phyloP scores from a whole-genome alignment of 2,329 filamentous ascomycete species.

The Tolypocladium cylindrosporum region DNA sequence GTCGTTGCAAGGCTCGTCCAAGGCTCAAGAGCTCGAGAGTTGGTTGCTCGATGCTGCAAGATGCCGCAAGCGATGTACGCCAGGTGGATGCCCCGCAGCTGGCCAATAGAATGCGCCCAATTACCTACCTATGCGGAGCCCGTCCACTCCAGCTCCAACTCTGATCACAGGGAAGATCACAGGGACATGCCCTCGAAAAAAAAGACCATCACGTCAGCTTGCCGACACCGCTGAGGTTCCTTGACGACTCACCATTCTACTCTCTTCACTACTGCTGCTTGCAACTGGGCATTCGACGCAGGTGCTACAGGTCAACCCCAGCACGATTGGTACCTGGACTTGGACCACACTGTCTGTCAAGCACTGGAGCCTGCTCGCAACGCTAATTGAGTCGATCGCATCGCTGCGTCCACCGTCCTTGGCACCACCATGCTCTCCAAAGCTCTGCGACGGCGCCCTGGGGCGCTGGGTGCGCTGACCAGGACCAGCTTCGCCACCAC shows the following conservation, averaged over 20 bases:
- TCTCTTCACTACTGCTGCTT: not conserved
- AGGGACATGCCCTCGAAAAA: constrained; percentile 13
- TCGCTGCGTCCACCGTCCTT: not conserved
- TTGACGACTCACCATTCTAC: not conserved
- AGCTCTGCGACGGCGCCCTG: constrained; percentile 7
- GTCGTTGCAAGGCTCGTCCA: not conserved
- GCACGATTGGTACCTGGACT: not conserved
- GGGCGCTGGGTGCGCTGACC: constrained; percentile 5
- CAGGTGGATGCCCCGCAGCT: not conserved
- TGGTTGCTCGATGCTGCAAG: not conserved
- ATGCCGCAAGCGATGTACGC: not conserved
- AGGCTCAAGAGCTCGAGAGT: not conserved
- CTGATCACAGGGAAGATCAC: constrained; percentile 25
- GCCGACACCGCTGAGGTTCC: not conserved
- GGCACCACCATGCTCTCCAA: constrained; percentile 9
- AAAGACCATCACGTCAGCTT: constrained; percentile 13
- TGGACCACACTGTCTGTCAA: not conserved
- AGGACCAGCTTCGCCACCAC: constrained; percentile 5
- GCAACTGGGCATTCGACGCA: not conserved
- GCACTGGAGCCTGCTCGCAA: not conserved
- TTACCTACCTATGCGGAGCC: not conserved
- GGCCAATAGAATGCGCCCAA: not conserved
- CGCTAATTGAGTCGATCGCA: not conserved
- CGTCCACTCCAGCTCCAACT: not conserved
- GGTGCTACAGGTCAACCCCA: not conserved